These are phyloP conservation scores for Clitocybe nebularis DNA, from an alignment of 1,284 basidiomycete species.

Conservation along the genomic window DNA sequence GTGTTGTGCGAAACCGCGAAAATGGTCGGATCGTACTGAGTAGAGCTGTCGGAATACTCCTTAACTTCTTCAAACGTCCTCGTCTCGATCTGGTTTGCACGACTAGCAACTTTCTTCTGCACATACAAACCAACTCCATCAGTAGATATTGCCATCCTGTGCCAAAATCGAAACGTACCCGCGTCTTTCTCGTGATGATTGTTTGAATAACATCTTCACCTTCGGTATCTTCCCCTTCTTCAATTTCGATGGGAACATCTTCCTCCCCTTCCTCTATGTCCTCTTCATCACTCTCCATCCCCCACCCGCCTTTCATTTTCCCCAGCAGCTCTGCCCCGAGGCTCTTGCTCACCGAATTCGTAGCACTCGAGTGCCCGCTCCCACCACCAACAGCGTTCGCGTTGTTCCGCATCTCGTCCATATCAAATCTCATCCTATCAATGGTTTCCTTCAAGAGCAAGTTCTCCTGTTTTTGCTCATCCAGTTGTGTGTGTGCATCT, in stretches of 20 bases:
- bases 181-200: slow-evolving; percentile 74
- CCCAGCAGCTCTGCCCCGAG: slow-evolving; percentile 77
- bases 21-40: slow-evolving; percentile 57
- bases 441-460: slow-evolving; percentile 89
- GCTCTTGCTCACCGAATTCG: slow-evolving; percentile 63
- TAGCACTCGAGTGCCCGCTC: slow-evolving; percentile 46
- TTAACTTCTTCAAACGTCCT: slow-evolving; percentile 61
- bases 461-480: slow-evolving; percentile 91
- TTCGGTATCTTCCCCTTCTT: slow-evolving; percentile 57
- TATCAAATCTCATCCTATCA: slow-evolving; percentile 84
- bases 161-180: slow-evolving; percentile 40
- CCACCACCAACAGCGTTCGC: slow-evolving; percentile 33
- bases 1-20: slow-evolving; percentile 41
- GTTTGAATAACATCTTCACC: slow-evolving; percentile 77
- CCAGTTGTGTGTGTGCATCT: slow-evolving; percentile 67
- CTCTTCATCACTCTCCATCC: slow-evolving; percentile 33
- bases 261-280: slow-evolving; percentile 29
- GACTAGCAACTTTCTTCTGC: slow-evolving; percentile 59
- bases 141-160: too few relatives aligned
- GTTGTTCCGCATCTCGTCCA: slow-evolving; percentile 79
- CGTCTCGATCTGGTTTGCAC: slow-evolving; percentile 47
- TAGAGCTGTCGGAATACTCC: slow-evolving; percentile 65
- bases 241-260: slow-evolving; percentile 18
- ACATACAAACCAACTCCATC: too few relatives aligned
- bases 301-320: slow-evolving; percentile 47